Evolutionary conservation across 2,329 filamentous ascomycete species (phyloP).

Genomic region (Cercospora berteroae): DNA sequence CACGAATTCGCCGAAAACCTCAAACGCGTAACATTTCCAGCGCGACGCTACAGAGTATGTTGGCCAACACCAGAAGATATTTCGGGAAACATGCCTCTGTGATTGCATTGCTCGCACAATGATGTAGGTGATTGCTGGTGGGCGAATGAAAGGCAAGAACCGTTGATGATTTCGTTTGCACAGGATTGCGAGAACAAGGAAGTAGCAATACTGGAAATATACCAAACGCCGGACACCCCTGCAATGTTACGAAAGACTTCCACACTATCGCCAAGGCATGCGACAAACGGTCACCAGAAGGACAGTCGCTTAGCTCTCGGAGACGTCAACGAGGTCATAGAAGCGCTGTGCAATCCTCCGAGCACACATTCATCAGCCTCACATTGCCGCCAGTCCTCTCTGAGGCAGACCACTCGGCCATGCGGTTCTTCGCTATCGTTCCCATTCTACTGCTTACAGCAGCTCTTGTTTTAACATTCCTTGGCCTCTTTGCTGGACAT

Average conservation of each 20-base stretch:
- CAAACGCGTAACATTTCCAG: not conserved
- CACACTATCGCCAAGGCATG: not conserved
- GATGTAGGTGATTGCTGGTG: not conserved
- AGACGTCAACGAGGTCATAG: not conserved
- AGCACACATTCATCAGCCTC: not conserved
- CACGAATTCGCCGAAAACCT: not conserved
- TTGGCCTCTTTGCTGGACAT: conserved; percentile 61
- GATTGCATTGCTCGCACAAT: not conserved
- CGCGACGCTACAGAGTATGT: not conserved
- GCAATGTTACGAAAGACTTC: not conserved
- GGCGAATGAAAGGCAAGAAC: not conserved
- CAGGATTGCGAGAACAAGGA: not conserved
- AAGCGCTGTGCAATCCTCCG: not conserved
- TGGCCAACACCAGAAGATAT: not conserved
- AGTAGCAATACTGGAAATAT: not conserved
- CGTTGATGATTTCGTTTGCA: not conserved
- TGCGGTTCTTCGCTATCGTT: not conserved
- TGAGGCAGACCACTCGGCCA: not conserved
- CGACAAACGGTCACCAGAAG: not conserved
- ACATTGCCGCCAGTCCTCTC: not conserved
- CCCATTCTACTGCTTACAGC: conserved; percentile 34
- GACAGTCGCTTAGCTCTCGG: not conserved
- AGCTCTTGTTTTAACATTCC: conserved; percentile 57
- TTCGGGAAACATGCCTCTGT: not conserved
- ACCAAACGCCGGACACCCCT: not conserved